phyloP scores from a whole-genome alignment of 2,329 filamentous ascomycete species.

The Xylariaceae sp. region DNA sequence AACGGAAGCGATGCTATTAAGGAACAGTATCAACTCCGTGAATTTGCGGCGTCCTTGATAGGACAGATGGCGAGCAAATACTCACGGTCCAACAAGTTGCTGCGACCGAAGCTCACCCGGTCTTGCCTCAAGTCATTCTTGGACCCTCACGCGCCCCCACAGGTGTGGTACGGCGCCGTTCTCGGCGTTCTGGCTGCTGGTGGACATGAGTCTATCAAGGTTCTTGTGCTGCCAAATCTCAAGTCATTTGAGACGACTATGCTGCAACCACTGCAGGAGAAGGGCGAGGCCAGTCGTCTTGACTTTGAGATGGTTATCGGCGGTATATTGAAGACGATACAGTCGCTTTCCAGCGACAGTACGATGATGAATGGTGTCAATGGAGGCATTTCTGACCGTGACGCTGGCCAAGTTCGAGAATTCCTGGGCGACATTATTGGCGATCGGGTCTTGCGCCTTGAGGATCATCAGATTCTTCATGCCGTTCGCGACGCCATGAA shows the following conservation, averaged over 20 bases:
- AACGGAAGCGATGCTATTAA: constrained; percentile 47
- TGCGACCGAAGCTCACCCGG: constrained; percentile 84
- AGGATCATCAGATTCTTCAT: constrained; percentile 44
- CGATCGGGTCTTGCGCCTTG: constrained; percentile 41
- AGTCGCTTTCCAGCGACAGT: constrained; percentile 38
- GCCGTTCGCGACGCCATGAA: constrained; percentile 51
- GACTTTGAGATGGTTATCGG: constrained; percentile 54
- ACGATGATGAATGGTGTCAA: constrained; percentile 39
- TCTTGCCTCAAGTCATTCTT: constrained; percentile 90
- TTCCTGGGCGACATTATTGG: constrained; percentile 53
- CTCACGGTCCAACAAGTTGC: constrained; percentile 69
- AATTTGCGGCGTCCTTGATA: constrained; percentile 77
- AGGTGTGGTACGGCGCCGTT: constrained; percentile 85
- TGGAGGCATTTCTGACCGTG: constrained; percentile 35
- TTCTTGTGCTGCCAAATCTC: constrained; percentile 52
- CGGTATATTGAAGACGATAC: constrained; percentile 50
- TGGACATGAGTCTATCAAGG: constrained; percentile 54
- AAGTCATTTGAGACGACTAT: constrained; percentile 50
- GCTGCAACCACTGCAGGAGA: constrained; percentile 47
- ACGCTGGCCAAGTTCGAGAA: constrained; percentile 44
- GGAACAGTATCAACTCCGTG: constrained; percentile 73
- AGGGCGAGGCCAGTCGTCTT: constrained; percentile 37
- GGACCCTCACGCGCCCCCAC: constrained; percentile 74
- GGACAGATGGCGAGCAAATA: constrained; percentile 77
- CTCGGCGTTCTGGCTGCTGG: constrained; percentile 74